A percentile compares a stretch with the other conserved stretches of the same genome.
Evolutionary conservation across 768 basidiomycete species (phyloP).

Genomic region (Suillus subaureus): DNA sequence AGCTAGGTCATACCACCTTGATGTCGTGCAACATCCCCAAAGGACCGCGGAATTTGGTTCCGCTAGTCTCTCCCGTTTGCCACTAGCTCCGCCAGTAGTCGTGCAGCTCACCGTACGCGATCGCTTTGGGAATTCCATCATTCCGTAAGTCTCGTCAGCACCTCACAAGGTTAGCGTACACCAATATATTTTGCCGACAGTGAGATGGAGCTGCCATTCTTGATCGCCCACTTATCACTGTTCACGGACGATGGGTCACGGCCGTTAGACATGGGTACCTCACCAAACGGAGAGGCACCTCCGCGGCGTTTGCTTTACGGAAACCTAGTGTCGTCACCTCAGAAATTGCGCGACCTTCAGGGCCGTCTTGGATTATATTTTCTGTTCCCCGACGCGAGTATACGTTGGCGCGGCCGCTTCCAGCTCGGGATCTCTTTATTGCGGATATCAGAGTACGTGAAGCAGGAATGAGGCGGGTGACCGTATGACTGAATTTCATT

Average conservation of each 20-base stretch:
- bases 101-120: constrained; percentile 79
- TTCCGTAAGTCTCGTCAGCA: constrained; percentile 64
- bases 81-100: constrained; percentile 83
- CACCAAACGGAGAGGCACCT: constrained; percentile 44
- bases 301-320: constrained; percentile 76
- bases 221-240: constrained; percentile 81
- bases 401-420: constrained; percentile 77
- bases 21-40: constrained; percentile 84
- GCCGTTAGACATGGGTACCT: constrained; percentile 65
- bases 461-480: constrained; percentile 16
- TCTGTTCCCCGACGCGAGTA: constrained; percentile 88
- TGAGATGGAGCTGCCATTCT: constrained; percentile 83
- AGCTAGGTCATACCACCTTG: constrained; percentile 71
- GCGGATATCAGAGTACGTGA: constrained; percentile 71
- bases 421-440: constrained; percentile 74
- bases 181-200: constrained; percentile 45
- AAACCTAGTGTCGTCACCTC: constrained; percentile 80
- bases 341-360: constrained; percentile 78
- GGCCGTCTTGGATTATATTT: constrained; percentile 86
- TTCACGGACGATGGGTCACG: constrained; percentile 68
- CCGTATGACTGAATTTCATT: constrained; percentile 17
- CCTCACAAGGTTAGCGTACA: constrained; percentile 19
- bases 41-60: constrained; percentile 82
- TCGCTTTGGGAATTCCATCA: constrained; percentile 65
- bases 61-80: constrained; percentile 73